phyloP scores from a whole-genome alignment of 176 grass and related monocot species.

The Triticum monococcum region DNA sequence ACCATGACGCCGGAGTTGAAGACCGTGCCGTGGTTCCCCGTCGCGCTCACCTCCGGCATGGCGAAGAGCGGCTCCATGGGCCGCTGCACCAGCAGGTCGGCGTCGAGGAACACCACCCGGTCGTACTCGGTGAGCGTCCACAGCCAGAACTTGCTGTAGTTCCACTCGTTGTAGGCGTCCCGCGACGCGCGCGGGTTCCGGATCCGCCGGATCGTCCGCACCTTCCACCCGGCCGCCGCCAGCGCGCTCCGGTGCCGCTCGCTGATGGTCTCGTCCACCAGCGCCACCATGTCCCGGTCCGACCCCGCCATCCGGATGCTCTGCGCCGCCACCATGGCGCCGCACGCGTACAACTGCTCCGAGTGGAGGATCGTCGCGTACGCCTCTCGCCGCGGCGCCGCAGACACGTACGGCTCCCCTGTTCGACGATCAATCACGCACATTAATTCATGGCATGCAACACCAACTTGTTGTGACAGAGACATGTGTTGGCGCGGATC shows the following conservation, averaged over 20 bases:
- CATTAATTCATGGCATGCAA: no score
- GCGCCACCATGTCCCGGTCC: conserved; percentile 40
- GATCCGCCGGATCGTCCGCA: conserved; percentile 25
- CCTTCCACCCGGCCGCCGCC: conserved; percentile 41
- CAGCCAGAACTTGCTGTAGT: conserved; percentile 68
- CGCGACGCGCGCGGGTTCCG: conserved; percentile 35
- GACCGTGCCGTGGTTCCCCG: conserved; percentile 39
- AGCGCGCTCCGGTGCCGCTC: conserved; percentile 23
- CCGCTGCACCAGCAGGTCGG: conserved; percentile 52
- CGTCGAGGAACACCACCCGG: conserved; percentile 50
- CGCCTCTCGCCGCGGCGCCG: conserved; percentile 30
- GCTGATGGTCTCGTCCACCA: conserved; percentile 52
- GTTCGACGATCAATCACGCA: neutral
- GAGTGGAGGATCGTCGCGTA: conserved; percentile 58
- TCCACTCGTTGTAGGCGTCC: conserved; percentile 55
- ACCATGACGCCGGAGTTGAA: conserved; percentile 68
- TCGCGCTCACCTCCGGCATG: conserved; percentile 46
- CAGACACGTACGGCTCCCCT: neutral
- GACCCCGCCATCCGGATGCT: conserved; percentile 44
- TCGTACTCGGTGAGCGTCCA: conserved; percentile 52
- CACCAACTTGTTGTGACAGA: no score
- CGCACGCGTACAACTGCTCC: conserved; percentile 57
- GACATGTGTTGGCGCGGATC: neutral
- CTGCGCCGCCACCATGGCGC: conserved; percentile 41
- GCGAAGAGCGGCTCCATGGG: conserved; percentile 34